Percentiles rank a stretch among this genome's conserved stretches.
These are phyloP conservation scores for Apiospora koreana DNA, from an alignment of 2,329 filamentous ascomycete genomes.

Conservation along the genomic window DNA sequence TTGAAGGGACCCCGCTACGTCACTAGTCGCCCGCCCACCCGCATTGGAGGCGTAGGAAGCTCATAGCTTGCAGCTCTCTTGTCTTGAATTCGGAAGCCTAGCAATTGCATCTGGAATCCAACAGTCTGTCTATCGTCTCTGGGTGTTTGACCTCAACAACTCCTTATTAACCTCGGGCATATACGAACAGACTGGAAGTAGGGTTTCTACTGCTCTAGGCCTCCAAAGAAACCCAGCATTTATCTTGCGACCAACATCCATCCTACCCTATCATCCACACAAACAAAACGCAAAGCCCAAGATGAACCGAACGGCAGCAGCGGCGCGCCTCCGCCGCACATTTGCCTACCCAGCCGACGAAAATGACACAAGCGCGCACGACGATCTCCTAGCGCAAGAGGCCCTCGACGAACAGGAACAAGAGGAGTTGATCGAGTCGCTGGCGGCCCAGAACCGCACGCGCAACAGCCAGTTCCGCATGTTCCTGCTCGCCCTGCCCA, in stretches of 20 bases:
- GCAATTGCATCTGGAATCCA: neutral
- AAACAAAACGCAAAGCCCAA: slow-evolving; percentile 21
- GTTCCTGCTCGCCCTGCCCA: slow-evolving; percentile 61
- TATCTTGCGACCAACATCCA: neutral
- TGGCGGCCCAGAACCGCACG: slow-evolving; percentile 55
- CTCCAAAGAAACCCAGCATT: neutral
- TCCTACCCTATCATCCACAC: neutral
- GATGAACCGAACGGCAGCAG: slow-evolving; percentile 27
- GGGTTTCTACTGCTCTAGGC: neutral
- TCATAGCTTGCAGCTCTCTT: neutral
- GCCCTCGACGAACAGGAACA: slow-evolving; percentile 56
- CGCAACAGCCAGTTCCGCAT: slow-evolving; percentile 60
- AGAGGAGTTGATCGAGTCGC: slow-evolving; percentile 59
- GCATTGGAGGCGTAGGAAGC: neutral
- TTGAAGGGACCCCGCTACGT: neutral
- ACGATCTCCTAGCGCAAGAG: slow-evolving; percentile 46
- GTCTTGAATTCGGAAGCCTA: neutral
- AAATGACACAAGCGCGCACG: slow-evolving; percentile 49
- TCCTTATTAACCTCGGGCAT: neutral
- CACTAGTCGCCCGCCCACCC: neutral
- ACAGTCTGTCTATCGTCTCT: neutral
- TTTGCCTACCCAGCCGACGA: slow-evolving; percentile 74
- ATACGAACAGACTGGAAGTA: no score
- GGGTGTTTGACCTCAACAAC: neutral
- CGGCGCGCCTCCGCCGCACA: slow-evolving; percentile 69